These are phyloP conservation scores for Trichoderma arundinaceum DNA, from an alignment of 2,329 filamentous ascomycete species.

Conservation along the genomic window DNA sequence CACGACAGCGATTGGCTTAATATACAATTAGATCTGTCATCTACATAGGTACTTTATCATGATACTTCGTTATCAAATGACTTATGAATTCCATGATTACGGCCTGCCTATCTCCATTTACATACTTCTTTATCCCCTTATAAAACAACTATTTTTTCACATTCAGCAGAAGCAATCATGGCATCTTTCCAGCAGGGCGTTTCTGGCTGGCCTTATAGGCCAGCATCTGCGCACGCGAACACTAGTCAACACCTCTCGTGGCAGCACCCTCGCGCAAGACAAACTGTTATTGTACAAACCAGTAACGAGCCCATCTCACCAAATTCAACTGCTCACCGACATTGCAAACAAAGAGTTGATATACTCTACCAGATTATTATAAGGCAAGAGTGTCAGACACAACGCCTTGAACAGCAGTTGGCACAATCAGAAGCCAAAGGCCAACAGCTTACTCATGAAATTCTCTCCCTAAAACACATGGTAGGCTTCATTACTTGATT, in stretches of 20 bases:
- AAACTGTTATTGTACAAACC: not conserved
- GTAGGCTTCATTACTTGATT: not conserved
- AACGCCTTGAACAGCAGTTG: slow-evolving; percentile 1
- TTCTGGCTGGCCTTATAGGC: not conserved
- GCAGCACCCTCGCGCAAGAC: not conserved
- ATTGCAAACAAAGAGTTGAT: not conserved
- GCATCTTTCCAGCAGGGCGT: not conserved
- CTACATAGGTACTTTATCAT: no score
- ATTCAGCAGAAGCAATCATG: not conserved
- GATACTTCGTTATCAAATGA: no score
- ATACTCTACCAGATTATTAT: slow-evolving; percentile 11
- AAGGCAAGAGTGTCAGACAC: not conserved
- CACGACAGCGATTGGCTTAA: not conserved
- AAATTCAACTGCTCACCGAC: not conserved
- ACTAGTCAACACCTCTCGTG: not conserved
- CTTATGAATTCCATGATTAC: no score
- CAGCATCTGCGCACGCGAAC: not conserved
- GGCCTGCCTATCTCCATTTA: no score
- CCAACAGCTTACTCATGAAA: not conserved
- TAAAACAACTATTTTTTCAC: no score
- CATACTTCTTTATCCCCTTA: no score
- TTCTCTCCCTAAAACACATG: not conserved
- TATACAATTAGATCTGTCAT: not conserved
- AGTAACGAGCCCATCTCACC: not conserved
- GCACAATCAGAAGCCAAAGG: not conserved